Percentiles rank a stretch among this genome's conserved stretches.
Evolutionary conservation across 495 filamentous ascomycete species (phyloP).

Genomic region (Clohesyomyces aquaticus): DNA sequence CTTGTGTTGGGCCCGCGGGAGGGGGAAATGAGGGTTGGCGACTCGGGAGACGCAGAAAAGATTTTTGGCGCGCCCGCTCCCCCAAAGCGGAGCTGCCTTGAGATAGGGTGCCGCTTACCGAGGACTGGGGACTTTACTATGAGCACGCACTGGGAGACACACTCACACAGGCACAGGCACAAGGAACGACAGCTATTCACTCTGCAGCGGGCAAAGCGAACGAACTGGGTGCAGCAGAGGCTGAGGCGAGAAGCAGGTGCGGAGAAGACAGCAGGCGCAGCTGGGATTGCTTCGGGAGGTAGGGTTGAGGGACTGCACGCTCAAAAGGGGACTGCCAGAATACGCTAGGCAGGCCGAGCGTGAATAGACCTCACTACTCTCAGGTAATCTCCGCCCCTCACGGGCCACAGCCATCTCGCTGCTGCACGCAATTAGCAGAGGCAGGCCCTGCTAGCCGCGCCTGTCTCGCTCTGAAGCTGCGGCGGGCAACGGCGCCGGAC

Average conservation of each 20-base stretch:
- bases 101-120: constrained; percentile 24
- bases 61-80: constrained; percentile 40
- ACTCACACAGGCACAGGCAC: constrained; percentile 1
- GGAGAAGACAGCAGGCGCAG: constrained; percentile 21
- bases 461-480: too few species aligned
- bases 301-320: constrained; percentile 18
- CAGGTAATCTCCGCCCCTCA: constrained; percentile 35
- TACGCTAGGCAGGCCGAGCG: constrained; percentile 27
- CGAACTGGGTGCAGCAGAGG: constrained; percentile 26
- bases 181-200: constrained; percentile 32
- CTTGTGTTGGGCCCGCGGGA: not conserved
- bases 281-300: constrained; percentile 1
- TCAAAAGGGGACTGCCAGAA: constrained; percentile 25
- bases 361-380: constrained; percentile 21
- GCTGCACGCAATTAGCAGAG: constrained; percentile 34
- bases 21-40: constrained; percentile 20
- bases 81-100: constrained; percentile 26
- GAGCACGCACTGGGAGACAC: too few species aligned
- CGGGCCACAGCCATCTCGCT: constrained; percentile 24
- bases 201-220: constrained; percentile 15
- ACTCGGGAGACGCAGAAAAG: constrained; percentile 22
- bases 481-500: not conserved
- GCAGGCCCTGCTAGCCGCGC: constrained; percentile 26
- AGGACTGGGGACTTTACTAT: constrained; percentile 13
- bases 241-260: constrained; percentile 8